Percentiles rank a stretch among this genome's conserved stretches.
phyloP scores from a whole-genome alignment of 129 eudicot species.

The Lactuca saligna region DNA sequence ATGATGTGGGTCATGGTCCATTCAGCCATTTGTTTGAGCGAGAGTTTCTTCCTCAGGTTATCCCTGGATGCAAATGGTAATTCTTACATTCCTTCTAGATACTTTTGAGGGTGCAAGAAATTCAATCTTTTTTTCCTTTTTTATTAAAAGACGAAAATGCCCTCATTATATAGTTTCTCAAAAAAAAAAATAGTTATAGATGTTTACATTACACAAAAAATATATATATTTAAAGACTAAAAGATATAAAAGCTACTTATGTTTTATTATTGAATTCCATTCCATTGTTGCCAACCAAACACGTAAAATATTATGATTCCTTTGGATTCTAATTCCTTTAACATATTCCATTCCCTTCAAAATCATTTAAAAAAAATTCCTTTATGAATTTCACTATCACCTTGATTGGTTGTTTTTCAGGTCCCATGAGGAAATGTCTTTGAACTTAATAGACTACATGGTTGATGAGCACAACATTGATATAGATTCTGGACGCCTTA shows the following conservation, averaged over 20 bases:
- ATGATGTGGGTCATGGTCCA: constrained; percentile 97
- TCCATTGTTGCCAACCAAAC: background rate
- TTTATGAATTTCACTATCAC: constrained; percentile 1
- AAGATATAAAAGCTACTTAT: too few relatives aligned
- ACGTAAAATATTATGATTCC: background rate
- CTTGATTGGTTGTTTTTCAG: constrained; percentile 39
- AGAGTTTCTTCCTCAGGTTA: constrained; percentile 78
- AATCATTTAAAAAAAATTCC: background rate
- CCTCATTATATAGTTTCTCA: background rate
- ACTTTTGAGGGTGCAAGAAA: background rate
- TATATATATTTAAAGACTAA: too few relatives aligned
- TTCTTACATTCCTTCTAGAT: constrained; percentile 6
- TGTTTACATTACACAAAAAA: too few relatives aligned
- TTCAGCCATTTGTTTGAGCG: constrained; percentile 93
- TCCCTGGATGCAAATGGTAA: constrained; percentile 58
- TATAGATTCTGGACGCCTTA: constrained; percentile 60
- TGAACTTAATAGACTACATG: constrained; percentile 60
- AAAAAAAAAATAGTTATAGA: too few relatives aligned
- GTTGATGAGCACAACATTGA: constrained; percentile 92
- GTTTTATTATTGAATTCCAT: background rate
- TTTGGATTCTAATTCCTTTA: too few relatives aligned
- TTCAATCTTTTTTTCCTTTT: background rate
- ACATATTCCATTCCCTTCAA: too few relatives aligned
- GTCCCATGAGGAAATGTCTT: constrained; percentile 97
- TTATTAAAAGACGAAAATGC: background rate